phyloP scores from a whole-genome alignment of 257 asterid genomes.

The Perilla frutescens region DNA sequence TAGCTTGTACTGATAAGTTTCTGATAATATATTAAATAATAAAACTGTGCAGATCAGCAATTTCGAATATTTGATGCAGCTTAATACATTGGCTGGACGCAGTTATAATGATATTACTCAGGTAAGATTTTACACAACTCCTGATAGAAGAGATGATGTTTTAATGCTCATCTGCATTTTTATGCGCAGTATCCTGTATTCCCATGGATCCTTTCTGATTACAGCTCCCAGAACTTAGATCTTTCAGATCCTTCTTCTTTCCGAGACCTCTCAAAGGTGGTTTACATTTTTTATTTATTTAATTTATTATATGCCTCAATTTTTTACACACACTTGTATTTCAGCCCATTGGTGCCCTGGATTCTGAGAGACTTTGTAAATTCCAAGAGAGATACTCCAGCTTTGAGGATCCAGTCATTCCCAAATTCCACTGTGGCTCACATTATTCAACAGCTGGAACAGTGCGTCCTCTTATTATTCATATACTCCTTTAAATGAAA shows the following conservation, averaged over 20 bases:
- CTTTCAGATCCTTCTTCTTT: conserved; percentile 83
- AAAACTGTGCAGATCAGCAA: conserved; percentile 86
- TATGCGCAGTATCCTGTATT: conserved; percentile 94
- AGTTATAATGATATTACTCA: conserved; percentile 97
- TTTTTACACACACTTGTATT: conserved; percentile 38
- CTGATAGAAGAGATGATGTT: conserved; percentile 22
- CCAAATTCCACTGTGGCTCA: conserved; percentile 97
- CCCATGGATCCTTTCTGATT: conserved; percentile 97
- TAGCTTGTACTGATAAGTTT: conserved; percentile 32
- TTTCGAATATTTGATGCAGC: conserved; percentile 98
- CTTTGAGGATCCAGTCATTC: conserved; percentile 93
- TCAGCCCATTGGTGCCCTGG: conserved; percentile 98
- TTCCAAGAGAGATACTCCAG: conserved; percentile 96
- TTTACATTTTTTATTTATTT: conserved; percentile 13
- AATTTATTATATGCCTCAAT: conserved; percentile 15
- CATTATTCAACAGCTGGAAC: conserved; percentile 99
- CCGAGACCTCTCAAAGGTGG: conserved; percentile 96
- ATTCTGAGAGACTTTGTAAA: conserved; percentile 78
- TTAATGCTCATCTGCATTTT: conserved; percentile 33
- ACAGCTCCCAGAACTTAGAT: conserved; percentile 76
- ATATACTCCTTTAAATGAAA: conserved; percentile 26
- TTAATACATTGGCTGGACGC: conserved; percentile 96
- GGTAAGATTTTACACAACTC: conserved; percentile 49
- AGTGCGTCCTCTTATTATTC: conserved; percentile 54
- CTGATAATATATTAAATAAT: conserved; percentile 32